phyloP scores from a whole-genome alignment of 2,329 filamentous ascomycete genomes.

The Hypoxylon rubiginosum region DNA sequence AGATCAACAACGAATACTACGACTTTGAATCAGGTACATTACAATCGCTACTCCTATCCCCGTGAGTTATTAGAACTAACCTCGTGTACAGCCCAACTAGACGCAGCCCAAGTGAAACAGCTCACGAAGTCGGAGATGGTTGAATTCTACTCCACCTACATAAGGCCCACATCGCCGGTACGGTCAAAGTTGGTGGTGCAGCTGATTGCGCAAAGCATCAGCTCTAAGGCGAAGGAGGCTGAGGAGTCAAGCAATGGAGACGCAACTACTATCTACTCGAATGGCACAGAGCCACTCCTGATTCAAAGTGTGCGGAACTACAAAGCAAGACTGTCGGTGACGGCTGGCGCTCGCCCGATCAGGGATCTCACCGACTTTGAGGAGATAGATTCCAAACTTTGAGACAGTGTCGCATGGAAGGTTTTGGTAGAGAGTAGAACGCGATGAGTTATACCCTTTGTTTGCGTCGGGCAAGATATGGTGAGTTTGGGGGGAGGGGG shows the following conservation, averaged over 20 bases:
- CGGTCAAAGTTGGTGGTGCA: slow-evolving; percentile 90
- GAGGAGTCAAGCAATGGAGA: slow-evolving; percentile 54
- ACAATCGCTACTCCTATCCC: background rate
- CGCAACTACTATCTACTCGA: slow-evolving; percentile 54
- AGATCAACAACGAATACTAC: slow-evolving; percentile 87
- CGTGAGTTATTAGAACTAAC: slow-evolving; percentile 35
- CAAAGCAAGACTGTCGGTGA: slow-evolving; percentile 81
- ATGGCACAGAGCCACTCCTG: slow-evolving; percentile 67
- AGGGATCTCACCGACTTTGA: slow-evolving; percentile 87
- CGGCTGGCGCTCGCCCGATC: slow-evolving; percentile 77
- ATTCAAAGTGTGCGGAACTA: slow-evolving; percentile 85
- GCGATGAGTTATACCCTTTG: slow-evolving; percentile 35
- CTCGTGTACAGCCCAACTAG: slow-evolving; percentile 72
- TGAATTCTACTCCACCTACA: slow-evolving; percentile 81
- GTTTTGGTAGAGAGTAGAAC: slow-evolving; percentile 29
- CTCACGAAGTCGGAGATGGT: slow-evolving; percentile 85
- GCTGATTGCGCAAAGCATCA: slow-evolving; percentile 78
- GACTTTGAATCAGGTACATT: slow-evolving; percentile 86
- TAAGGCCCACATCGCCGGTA: slow-evolving; percentile 78
- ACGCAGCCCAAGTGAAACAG: slow-evolving; percentile 79
- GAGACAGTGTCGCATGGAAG: slow-evolving; percentile 45
- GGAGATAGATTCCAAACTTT: slow-evolving; percentile 86
- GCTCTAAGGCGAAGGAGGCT: slow-evolving; percentile 57
- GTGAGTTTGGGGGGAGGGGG: slow-evolving; percentile 14
- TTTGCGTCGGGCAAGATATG: slow-evolving; percentile 22